Conservation (phyloP, 2,329 filamentous ascomycete species). For the Emericellopsis atlantica region DNA sequence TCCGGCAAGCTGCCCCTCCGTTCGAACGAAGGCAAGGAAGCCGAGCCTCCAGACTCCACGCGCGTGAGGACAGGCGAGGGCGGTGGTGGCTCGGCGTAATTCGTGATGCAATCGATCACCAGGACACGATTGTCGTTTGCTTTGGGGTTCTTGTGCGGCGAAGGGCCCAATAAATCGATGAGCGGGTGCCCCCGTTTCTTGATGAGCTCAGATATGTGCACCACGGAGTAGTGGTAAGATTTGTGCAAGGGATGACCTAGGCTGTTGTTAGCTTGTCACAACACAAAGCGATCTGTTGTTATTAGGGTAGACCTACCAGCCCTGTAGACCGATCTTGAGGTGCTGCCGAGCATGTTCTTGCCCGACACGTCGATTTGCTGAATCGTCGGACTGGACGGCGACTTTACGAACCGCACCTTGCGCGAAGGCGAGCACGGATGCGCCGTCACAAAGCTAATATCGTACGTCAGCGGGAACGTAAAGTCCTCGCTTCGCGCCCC, state of each 20-base stretch:
- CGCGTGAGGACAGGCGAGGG: slow-evolving; percentile 30
- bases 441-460: slow-evolving; percentile 53
- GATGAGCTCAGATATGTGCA: slow-evolving; percentile 46
- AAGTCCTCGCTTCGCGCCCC: slow-evolving; percentile 27
- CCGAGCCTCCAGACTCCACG: slow-evolving; percentile 6
- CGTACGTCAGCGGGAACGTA: slow-evolving; percentile 36
- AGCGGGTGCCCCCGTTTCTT: slow-evolving; percentile 30
- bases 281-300: too few relatives aligned
- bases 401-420: slow-evolving; percentile 44
- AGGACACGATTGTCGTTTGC: slow-evolving; percentile 26
- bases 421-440: slow-evolving; percentile 50
- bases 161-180: slow-evolving; percentile 28
- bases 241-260: slow-evolving; percentile 52
- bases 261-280: slow-evolving; percentile 5
- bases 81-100: slow-evolving; percentile 31
- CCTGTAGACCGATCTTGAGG: slow-evolving; percentile 31
- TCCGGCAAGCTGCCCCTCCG: slow-evolving; percentile 25
- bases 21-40: slow-evolving; percentile 15
- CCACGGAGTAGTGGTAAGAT: slow-evolving; percentile 44
- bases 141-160: slow-evolving; percentile 4
- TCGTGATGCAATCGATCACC: slow-evolving; percentile 52
- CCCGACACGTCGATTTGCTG: slow-evolving; percentile 42
- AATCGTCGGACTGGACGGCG: slow-evolving; percentile 46
- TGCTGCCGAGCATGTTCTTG: slow-evolving; percentile 25
- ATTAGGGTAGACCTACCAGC: slow-evolving; percentile 30